Percentiles rank a stretch among this genome's conserved stretches.
These are phyloP conservation scores for Fusarium acutatum DNA, from an alignment of 2,329 filamentous ascomycete species.

Conservation along the genomic window DNA sequence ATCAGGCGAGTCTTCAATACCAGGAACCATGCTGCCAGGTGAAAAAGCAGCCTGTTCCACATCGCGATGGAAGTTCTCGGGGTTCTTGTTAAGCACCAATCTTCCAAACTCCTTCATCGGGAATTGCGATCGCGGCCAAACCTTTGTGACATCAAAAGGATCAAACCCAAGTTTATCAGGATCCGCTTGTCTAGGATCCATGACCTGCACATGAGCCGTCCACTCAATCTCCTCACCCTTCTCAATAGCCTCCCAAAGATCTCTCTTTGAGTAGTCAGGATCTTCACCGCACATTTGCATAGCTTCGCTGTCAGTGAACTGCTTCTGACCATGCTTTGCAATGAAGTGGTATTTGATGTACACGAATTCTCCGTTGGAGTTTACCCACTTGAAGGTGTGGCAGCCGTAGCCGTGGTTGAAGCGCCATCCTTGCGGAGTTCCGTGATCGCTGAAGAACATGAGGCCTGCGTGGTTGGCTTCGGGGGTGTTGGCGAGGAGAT, in stretches of 20 bases:
- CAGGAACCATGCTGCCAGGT: not conserved
- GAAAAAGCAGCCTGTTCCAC: conserved; percentile 4
- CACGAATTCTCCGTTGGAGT: not conserved
- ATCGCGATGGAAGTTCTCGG: conserved; percentile 5
- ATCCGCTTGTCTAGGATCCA: conserved; percentile 5
- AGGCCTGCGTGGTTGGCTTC: not conserved
- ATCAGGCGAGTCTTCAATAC: conserved; percentile 4
- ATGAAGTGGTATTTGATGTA: conserved; percentile 18
- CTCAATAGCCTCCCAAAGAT: conserved; percentile 8
- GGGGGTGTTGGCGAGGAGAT: not conserved
- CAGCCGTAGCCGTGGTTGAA: conserved; percentile 9
- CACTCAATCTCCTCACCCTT: conserved; percentile 12
- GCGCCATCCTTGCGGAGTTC: conserved; percentile 1
- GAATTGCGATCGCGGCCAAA: not conserved
- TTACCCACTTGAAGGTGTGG: conserved; percentile 8
- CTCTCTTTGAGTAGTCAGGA: not conserved
- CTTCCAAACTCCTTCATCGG: conserved; percentile 4
- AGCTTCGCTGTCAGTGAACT: not conserved
- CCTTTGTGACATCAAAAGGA: conserved; percentile 1
- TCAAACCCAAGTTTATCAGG: not conserved
- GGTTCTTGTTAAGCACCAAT: conserved; percentile 9
- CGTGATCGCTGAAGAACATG: conserved; percentile 10
- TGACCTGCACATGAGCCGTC: not conserved
- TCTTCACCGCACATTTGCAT: conserved; percentile 12
- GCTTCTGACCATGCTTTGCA: conserved; percentile 2